Percentiles rank a stretch among this genome's conserved stretches.
Evolutionary conservation across 768 basidiomycete species (phyloP).

Genomic region (Leccinum subgranulosum): DNA sequence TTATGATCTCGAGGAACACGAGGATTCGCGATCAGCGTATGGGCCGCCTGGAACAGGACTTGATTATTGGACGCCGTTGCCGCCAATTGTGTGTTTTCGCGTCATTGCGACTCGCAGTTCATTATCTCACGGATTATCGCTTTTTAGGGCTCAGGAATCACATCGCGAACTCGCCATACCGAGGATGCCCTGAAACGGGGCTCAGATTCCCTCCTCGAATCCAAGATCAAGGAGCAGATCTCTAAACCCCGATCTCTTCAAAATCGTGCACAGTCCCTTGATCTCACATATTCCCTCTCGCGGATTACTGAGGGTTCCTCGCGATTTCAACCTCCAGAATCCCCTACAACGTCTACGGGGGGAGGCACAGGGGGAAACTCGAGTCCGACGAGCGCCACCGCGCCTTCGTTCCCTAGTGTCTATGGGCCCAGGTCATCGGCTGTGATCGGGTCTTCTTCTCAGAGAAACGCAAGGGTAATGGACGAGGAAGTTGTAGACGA

Average conservation of each 20-base stretch:
- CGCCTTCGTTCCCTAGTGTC: slow-evolving; percentile 82
- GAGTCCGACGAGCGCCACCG: slow-evolving; percentile 74
- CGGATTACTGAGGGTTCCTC: slow-evolving; percentile 70
- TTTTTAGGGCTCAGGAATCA: slow-evolving; percentile 62
- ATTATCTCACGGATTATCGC: slow-evolving; percentile 18
- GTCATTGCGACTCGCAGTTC: slow-evolving; percentile 4
- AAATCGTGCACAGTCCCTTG: slow-evolving; percentile 87
- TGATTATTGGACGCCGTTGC: slow-evolving; percentile 76
- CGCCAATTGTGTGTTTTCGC: slow-evolving; percentile 60
- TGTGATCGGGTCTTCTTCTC: slow-evolving; percentile 43
- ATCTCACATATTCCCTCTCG: slow-evolving; percentile 81
- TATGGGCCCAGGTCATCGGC: slow-evolving; percentile 63
- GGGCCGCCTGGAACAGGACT: slow-evolving; percentile 46
- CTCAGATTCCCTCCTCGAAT: slow-evolving; percentile 79
- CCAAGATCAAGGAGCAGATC: slow-evolving; percentile 75
- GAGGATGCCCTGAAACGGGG: slow-evolving; percentile 81
- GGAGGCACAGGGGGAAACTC: slow-evolving; percentile 74
- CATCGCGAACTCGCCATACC: slow-evolving; percentile 61
- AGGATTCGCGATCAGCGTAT: slow-evolving; percentile 61
- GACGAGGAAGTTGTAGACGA: slow-evolving; percentile 66
- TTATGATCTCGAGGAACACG: slow-evolving; percentile 73
- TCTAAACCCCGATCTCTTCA: slow-evolving; percentile 78
- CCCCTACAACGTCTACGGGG: slow-evolving; percentile 71
- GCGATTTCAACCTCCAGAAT: slow-evolving; percentile 67
- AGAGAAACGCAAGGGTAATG: slow-evolving; percentile 36